Evolutionary conservation across 148 eudicot genomes (phyloP), one percentile per base, ranked within the genome.

Genomic region (Rhododendron ferrugineum): DNA sequence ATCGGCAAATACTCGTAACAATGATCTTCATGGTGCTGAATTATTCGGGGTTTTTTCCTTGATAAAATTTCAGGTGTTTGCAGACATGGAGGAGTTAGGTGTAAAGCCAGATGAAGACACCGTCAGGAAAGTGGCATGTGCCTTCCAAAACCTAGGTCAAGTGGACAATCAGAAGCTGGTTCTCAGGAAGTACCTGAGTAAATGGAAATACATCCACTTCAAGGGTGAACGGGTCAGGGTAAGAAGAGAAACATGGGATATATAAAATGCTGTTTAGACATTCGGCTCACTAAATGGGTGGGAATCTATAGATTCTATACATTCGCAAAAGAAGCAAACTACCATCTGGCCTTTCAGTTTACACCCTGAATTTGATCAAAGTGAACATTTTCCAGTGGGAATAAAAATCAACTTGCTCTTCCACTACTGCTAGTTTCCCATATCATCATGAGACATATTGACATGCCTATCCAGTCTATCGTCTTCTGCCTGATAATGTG

Each of bases 61-160:
- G 40, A 4, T 13, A 60, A 84, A 89, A 87, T 9, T 83, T 79
- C 88, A 96, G 99, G 92, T 95, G 36, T 95, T 96, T 90, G 98
- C 93, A 22, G 99, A 95, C 88, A 96, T 96, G 98, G 99, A 95
- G 86, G 99, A 96, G 88, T 86, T 96, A 81, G 95, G 93, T 26
- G 95, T 96, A 79, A 94, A 91, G 85, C 97, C 99, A 49, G 99
- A 96, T 83, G 93, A 95, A 87, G 98, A 96, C 90, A 94, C 97
- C 23, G 91, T 92, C 77, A 89, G 89, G 89, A 93, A 92, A 89
- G 89, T 96, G 75, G 95, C 94, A 60, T 89, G 85, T 85, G 98
- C 97, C 73, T 94, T 96, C 80, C 85, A 87, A 85, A 88, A 50
- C 68, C 89, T 92, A 46, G 95, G 93, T 78, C 90, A 94, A 92